Evolutionary conservation across 768 basidiomycete species (phyloP).

Genomic region (Macrolepiota dolichaula): DNA sequence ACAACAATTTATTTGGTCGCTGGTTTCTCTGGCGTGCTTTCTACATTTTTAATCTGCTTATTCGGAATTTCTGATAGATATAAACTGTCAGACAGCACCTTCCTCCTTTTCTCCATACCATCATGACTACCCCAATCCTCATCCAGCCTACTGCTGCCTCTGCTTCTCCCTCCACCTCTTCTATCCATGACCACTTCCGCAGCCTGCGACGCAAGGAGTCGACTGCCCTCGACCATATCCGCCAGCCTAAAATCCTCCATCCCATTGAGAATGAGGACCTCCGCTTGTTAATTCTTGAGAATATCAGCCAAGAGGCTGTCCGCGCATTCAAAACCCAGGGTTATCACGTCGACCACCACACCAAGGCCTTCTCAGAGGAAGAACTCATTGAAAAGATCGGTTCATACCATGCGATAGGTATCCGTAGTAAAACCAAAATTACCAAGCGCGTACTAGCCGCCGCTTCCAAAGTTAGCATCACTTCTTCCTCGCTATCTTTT

Average conservation of each 20-base stretch:
- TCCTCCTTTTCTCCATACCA: conserved; percentile 5
- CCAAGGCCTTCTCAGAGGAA: conserved; percentile 86
- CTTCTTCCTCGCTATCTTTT: not conserved
- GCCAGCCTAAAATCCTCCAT: conserved; percentile 70
- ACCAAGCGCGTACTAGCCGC: conserved; percentile 87
- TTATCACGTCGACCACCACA: conserved; percentile 87
- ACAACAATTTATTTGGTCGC: not conserved
- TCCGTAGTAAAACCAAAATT: conserved; percentile 97
- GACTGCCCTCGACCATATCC: conserved; percentile 33
- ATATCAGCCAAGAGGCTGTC: conserved; percentile 91
- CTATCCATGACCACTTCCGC: conserved; percentile 44
- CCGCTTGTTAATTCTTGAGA: conserved; percentile 85
- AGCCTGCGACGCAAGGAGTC: conserved; percentile 30
- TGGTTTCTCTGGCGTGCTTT: conserved; percentile 16
- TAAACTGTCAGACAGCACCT: conserved; percentile 7
- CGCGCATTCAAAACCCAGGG: conserved; percentile 75
- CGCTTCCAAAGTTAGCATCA: conserved; percentile 66
- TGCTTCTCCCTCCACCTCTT: conserved; percentile 42
- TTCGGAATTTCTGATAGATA: conserved; percentile 11
- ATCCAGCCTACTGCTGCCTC: conserved; percentile 49
- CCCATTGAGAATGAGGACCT: conserved; percentile 81
- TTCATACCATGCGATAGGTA: conserved; percentile 91
- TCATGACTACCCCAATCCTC: conserved; percentile 49
- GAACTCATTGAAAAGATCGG: conserved; percentile 85
- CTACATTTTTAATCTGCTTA: conserved; percentile 19